These are phyloP conservation scores for Suillus discolor DNA, from an alignment of 768 basidiomycete genomes.

Conservation along the genomic window DNA sequence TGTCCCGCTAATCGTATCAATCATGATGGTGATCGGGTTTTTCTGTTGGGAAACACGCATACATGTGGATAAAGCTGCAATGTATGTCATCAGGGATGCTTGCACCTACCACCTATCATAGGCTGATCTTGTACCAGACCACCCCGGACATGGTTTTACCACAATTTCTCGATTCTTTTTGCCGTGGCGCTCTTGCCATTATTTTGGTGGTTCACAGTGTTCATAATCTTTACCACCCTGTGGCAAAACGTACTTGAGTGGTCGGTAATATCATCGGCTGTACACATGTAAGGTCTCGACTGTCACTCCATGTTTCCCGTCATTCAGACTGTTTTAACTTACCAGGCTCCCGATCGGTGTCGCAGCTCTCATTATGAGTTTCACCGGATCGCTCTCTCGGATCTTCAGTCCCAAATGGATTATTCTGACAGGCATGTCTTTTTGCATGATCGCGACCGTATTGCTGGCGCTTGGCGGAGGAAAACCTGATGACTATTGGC, in stretches of 20 bases:
- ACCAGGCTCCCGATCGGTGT: slow-evolving; percentile 45
- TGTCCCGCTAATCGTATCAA: slow-evolving; percentile 47
- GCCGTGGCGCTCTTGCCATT: slow-evolving; percentile 40
- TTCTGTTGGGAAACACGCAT: slow-evolving; percentile 52
- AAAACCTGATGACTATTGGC: slow-evolving; percentile 46
- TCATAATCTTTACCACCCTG: slow-evolving; percentile 36
- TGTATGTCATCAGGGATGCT: slow-evolving; percentile 33
- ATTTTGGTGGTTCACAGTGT: slow-evolving; percentile 44
- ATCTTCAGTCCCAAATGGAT: slow-evolving; percentile 45
- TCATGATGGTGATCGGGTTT: slow-evolving; percentile 43
- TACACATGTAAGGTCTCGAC: slow-evolving; percentile 38
- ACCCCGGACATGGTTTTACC: slow-evolving; percentile 44
- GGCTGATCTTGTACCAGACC: slow-evolving; percentile 29
- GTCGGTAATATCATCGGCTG: slow-evolving; percentile 40
- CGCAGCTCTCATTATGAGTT: slow-evolving; percentile 37
- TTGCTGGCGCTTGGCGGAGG: slow-evolving; percentile 47
- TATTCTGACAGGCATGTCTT: slow-evolving; percentile 43
- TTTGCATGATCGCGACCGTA: slow-evolving; percentile 40
- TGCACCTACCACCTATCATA: background rate
- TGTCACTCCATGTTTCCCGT: slow-evolving; percentile 10
- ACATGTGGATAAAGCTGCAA: slow-evolving; percentile 42
- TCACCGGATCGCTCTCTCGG: slow-evolving; percentile 43
- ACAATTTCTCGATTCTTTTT: slow-evolving; percentile 44
- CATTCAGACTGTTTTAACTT: background rate
- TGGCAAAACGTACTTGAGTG: slow-evolving; percentile 48